Evolutionary conservation across 257 asterid species (phyloP).

Genomic region (Fraxinus pennsylvanica): DNA sequence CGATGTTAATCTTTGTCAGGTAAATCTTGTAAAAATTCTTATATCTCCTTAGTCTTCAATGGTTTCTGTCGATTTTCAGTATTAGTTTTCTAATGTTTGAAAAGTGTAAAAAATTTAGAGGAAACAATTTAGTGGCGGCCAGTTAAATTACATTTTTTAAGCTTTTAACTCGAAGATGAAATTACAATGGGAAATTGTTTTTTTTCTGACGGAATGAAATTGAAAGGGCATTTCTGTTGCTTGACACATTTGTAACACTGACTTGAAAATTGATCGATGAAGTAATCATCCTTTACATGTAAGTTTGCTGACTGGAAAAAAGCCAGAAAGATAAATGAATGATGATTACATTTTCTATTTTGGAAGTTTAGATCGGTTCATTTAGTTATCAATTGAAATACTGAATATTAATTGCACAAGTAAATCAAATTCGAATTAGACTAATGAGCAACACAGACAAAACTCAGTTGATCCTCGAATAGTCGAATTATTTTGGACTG

Average conservation of each 20-base stretch:
- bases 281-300: not conserved
- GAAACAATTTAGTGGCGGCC: too few species aligned
- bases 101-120: too few species aligned
- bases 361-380: not conserved
- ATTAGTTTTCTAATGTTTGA: not conserved
- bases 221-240: not conserved
- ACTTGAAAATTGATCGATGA: not conserved
- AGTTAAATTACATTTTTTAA: too few species aligned
- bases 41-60: conserved; percentile 11
- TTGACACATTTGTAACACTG: not conserved
- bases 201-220: not conserved
- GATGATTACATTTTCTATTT: not conserved
- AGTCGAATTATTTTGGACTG: not conserved
- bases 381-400: not conserved
- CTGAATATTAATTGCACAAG: not conserved
- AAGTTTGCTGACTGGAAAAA: not conserved
- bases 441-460: not conserved
- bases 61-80: not conserved
- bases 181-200: not conserved
- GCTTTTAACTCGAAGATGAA: too few species aligned
- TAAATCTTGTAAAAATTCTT: conserved; percentile 34
- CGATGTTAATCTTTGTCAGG: conserved; percentile 71
- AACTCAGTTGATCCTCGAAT: not conserved
- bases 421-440: not conserved
- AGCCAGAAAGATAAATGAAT: conserved; percentile 1